Evolutionary conservation across 441 rosid species (phyloP), one percentile per base, ranked within the genome.

Genomic region (Eruca vesicaria): DNA sequence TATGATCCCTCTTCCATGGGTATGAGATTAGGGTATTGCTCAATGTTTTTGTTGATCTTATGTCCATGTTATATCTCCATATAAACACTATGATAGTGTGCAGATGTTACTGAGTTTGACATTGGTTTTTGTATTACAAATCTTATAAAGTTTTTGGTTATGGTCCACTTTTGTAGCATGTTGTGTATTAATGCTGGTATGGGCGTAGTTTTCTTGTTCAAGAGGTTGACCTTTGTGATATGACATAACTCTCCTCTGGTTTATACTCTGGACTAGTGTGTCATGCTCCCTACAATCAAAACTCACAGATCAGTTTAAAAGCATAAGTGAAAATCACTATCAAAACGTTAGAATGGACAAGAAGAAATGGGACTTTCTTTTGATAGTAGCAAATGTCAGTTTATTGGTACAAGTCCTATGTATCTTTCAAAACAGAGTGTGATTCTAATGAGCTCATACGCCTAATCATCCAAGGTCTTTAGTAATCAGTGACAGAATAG

Each of bases 331-430:
- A 52, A 68, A 63, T 45, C 4, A 3, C 26, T 55, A 64, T 29
- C 31, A 56, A 21, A 58, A 56, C 12, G 43, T 50, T 26, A 9
- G 55, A 26, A 38, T 20, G 4, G 9, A 33, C 41, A 23, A 41
- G 11, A 16, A 21, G 3, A 18, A 52, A 33, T 59, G 18, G 4
- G 69, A 74, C 73, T 66, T 73, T 72, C 96, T 48, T 89, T 87
- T 90, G 6, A 92, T 72, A 5, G 94, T 90, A 6, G 89, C 92
- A 57, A 81, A 88, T 65, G 94, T 82, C 88, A 90, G 81, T 31
- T 29, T 72, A 67, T 89, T 90, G 5, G 91, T 75, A 71, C 84
- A 86, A 57, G 83, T 16, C 55, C 55, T 85, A 91, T 85, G 75
- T 86, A 90, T 29, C 97, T 92, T 66, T 77, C 36, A 18, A 75